Evolutionary conservation across 257 asterid genomes (phyloP).

Genomic region (Solanum piurae): DNA sequence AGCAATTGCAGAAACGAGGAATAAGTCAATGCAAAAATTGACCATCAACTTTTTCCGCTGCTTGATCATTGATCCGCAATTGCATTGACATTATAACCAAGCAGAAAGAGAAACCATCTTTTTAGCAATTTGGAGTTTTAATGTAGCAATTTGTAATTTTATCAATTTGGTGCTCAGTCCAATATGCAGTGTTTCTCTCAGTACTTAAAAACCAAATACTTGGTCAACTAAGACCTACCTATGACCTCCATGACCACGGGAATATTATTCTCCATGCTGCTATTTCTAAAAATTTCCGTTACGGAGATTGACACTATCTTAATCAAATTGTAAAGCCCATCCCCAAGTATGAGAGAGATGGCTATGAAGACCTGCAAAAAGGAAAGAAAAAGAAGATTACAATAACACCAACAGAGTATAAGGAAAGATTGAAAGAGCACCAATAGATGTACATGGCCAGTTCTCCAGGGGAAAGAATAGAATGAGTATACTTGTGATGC

Average conservation of each 20-base stretch:
- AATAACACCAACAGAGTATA: not conserved
- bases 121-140: not conserved
- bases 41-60: not conserved
- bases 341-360: constrained; percentile 81
- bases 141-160: not conserved
- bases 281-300: constrained; percentile 35
- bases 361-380: constrained; percentile 74
- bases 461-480: not conserved
- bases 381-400: not conserved
- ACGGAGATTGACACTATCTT: constrained; percentile 63
- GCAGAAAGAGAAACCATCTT: not conserved
- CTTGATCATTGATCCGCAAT: not conserved
- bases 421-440: not conserved
- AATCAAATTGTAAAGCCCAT: constrained; percentile 85
- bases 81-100: not conserved
- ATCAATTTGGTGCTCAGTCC: not conserved
- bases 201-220: not conserved
- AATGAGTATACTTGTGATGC: not conserved
- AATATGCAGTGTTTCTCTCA: not conserved
- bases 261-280: constrained; percentile 35
- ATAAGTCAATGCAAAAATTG: not conserved
- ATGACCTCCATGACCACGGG: constrained; percentile 36
- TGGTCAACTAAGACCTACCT: constrained; percentile 25
- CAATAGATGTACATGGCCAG: not conserved
- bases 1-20: not conserved